Evolutionary conservation across 495 filamentous ascomycete genomes (phyloP).

Genomic region (Ramalina peruviana): DNA sequence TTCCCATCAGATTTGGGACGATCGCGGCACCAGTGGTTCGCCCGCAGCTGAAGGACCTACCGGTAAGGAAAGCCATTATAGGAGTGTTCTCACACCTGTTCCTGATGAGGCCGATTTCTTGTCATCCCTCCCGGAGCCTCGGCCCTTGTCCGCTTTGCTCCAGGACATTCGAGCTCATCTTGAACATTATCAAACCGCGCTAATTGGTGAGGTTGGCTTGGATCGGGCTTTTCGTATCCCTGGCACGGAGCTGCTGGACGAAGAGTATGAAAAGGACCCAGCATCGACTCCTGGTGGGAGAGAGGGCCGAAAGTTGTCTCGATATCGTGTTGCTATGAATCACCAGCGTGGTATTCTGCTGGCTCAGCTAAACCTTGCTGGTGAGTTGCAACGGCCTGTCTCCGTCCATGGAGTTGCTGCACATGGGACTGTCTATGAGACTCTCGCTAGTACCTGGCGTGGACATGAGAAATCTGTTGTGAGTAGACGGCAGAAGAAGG

Average conservation of each 20-base stretch:
- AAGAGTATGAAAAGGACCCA: slow-evolving; percentile 37
- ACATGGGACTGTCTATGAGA: slow-evolving; percentile 69
- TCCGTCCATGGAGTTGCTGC: slow-evolving; percentile 87
- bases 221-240: slow-evolving; percentile 81
- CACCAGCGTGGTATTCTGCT: slow-evolving; percentile 67
- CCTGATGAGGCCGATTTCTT: slow-evolving; percentile 50
- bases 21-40: slow-evolving; percentile 20
- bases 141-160: slow-evolving; percentile 51
- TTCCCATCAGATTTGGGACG: slow-evolving; percentile 71
- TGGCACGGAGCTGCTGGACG: slow-evolving; percentile 38
- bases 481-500: slow-evolving; percentile 46
- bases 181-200: slow-evolving; percentile 44
- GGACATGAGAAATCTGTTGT: slow-evolving; percentile 61
- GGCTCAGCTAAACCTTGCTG: slow-evolving; percentile 76
- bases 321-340: slow-evolving; percentile 56
- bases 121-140: slow-evolving; percentile 53
- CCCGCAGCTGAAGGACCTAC: neutral
- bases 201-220: slow-evolving; percentile 82
- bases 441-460: slow-evolving; percentile 62
- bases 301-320: slow-evolving; percentile 62
- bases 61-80: slow-evolving; percentile 59
- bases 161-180: slow-evolving; percentile 50
- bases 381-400: slow-evolving; percentile 64
- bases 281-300: slow-evolving; percentile 65
- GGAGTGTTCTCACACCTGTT: slow-evolving; percentile 45